Evolutionary conservation across 2,329 filamentous ascomycete genomes (phyloP).

Genomic region (Zymoseptoria tritici): DNA sequence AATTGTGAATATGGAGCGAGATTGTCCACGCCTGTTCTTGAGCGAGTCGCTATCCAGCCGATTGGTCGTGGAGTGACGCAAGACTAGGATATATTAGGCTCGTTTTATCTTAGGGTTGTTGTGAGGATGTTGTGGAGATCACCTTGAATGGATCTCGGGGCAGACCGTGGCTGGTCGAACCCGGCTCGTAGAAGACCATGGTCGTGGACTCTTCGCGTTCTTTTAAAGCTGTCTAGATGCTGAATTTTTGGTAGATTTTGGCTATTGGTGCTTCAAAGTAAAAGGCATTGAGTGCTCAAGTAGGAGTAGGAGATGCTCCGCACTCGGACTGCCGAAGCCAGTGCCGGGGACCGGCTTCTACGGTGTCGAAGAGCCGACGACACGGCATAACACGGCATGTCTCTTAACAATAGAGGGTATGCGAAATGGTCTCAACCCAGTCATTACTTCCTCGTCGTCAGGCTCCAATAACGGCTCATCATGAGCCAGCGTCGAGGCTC

Average conservation of each 20-base stretch:
- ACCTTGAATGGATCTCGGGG: slow-evolving; percentile 52
- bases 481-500: too few species aligned
- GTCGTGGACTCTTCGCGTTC: too few species aligned
- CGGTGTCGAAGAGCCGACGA: not conserved
- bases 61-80: slow-evolving; percentile 56
- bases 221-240: too few species aligned
- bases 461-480: too few species aligned
- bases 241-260: not conserved
- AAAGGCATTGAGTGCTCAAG: not conserved
- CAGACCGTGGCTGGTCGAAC: slow-evolving; percentile 45
- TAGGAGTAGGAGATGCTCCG: not conserved
- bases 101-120: not conserved
- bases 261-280: not conserved
- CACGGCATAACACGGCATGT: not conserved
- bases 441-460: too few species aligned
- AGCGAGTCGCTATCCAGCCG: slow-evolving; percentile 55
- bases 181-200: slow-evolving; percentile 47
- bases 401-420: too few species aligned
- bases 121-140: slow-evolving; percentile 1
- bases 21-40: slow-evolving; percentile 43
- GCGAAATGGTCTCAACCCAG: too few species aligned
- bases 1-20: slow-evolving; percentile 57
- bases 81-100: slow-evolving; percentile 29
- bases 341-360: not conserved
- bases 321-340: not conserved